A percentile compares a stretch with the other conserved stretches of the same genome.
Evolutionary conservation across 371 early-diverging fungal genomes (phyloP).

Genomic region (Zychaea mexicana): DNA sequence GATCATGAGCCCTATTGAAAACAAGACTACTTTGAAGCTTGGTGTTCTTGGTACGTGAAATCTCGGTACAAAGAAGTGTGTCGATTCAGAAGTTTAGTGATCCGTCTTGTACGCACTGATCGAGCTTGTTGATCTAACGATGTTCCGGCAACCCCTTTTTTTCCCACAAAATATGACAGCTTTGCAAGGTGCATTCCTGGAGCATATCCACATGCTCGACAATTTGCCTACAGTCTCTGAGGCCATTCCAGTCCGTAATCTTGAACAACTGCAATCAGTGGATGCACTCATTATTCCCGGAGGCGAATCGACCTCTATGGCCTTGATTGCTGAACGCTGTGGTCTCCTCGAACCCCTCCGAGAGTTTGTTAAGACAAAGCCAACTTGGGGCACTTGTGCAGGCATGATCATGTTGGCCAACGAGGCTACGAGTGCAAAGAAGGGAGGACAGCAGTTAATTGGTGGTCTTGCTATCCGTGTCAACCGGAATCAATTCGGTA

Average conservation of each 20-base stretch:
- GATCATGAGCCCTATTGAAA: background rate
- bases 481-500: conserved; percentile 92
- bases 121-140: background rate
- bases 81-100: no score
- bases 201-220: conserved; percentile 84
- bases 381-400: conserved; percentile 96
- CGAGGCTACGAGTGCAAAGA: conserved; percentile 73
- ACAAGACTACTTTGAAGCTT: conserved; percentile 22
- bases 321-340: conserved; percentile 84
- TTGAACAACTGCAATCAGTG: conserved; percentile 61
- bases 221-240: conserved; percentile 59
- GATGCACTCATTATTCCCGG: conserved; percentile 95
- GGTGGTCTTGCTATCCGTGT: conserved; percentile 85
- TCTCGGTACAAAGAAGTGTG: background rate
- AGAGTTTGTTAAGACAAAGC: conserved; percentile 74
- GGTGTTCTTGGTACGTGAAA: conserved; percentile 37
- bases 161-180: conserved; percentile 49
- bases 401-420: conserved; percentile 92
- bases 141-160: no score
- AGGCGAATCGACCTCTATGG: conserved; percentile 94
- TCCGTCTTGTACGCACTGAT: background rate
- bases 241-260: conserved; percentile 72
- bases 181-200: conserved; percentile 92
- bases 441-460: conserved; percentile 84
- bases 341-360: conserved; percentile 77